Evolutionary conservation across 2,329 filamentous ascomycete genomes (phyloP), one percentile per base, ranked within the genome.

Genomic region (Nemania bipapillata): DNA sequence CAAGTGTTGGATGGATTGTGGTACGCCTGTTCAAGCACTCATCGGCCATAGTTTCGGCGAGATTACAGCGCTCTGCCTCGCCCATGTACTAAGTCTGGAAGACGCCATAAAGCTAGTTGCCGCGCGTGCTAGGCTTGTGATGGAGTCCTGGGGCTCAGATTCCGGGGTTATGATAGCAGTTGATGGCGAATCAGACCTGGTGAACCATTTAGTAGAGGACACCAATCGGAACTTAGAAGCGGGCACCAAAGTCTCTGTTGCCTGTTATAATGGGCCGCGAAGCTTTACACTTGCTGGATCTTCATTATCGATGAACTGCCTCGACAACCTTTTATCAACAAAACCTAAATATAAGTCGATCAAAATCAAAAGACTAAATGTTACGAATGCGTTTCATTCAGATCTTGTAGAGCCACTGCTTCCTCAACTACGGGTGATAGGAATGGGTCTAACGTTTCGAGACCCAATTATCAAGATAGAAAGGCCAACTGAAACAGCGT

Each of bases 361-460:
- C 40, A 79, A 74, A 56, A 63, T 15, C 26, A 85, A 83, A 71
- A 71, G 72, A 3, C 79, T 86, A 0, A 77, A 81, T 12, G 81
- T 84, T 1, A 82, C 83, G 0, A 80, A 86, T 63, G 84, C 81
- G 0, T 86, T 85, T 71, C 85, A 86, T 70, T 86, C 80, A 0
- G 55, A 62, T 0, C 74, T 86, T 0, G 80, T 82, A 0, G 82
- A 85, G 0, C 56, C 66, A 0, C 56, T 85, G 0, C 57, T 79
- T 7, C 17, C 53, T 0, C 42, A 66, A 0, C 72, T 83, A n/a
- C n/a, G n/a, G n/a, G n/a, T 1, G 71, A 73, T 15, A 26, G 70
- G 1, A 32, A 80, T 2, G 80, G 69, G 37, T 0, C 7, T 84
- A 0, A 72, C 54, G 0, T 83, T 83, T 70, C 58, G 74, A 0